These are phyloP conservation scores for Botryococcus braunii DNA, from an alignment of 163 green algal genomes.

Conservation along the genomic window DNA sequence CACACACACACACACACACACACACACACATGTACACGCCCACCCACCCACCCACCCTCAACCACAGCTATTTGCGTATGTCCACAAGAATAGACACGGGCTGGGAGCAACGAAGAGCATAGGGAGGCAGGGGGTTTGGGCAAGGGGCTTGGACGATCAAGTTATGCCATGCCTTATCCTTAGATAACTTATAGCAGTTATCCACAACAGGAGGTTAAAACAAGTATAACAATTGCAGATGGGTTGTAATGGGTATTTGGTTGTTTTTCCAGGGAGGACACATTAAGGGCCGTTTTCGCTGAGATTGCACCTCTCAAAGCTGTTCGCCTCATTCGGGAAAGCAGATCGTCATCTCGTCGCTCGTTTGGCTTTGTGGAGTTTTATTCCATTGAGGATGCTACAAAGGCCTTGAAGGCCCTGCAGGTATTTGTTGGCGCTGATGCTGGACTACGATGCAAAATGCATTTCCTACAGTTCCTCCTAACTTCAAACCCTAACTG, in stretches of 20 bases:
- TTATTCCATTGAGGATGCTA: constrained; percentile 15
- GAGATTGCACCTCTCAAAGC: constrained; percentile 7
- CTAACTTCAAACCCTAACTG: too few relatives aligned
- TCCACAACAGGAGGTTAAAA: too few relatives aligned
- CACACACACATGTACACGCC: too few relatives aligned
- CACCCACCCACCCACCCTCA: too few relatives aligned
- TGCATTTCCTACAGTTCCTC: too few relatives aligned
- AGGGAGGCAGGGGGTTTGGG: background rate
- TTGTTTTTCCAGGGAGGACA: constrained; percentile 8
- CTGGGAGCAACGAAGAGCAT: background rate
- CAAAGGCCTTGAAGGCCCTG: constrained; percentile 15
- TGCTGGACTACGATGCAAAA: too few relatives aligned
- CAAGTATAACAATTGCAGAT: background rate
- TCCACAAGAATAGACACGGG: background rate
- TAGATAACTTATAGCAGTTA: background rate
- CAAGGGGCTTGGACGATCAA: background rate
- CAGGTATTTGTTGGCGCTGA: too few relatives aligned
- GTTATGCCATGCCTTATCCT: background rate
- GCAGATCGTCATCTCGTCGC: constrained; percentile 17
- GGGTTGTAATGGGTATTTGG: background rate
- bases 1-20: background rate
- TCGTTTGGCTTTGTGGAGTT: constrained; percentile 27
- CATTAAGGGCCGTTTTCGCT: constrained; percentile 7
- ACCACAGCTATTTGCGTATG: background rate
- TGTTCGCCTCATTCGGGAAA: constrained; percentile 24